Evolutionary conservation across 2,329 filamentous ascomycete genomes (phyloP), one percentile per base, ranked within the genome.

Genomic region (Arthroderma sp.): DNA sequence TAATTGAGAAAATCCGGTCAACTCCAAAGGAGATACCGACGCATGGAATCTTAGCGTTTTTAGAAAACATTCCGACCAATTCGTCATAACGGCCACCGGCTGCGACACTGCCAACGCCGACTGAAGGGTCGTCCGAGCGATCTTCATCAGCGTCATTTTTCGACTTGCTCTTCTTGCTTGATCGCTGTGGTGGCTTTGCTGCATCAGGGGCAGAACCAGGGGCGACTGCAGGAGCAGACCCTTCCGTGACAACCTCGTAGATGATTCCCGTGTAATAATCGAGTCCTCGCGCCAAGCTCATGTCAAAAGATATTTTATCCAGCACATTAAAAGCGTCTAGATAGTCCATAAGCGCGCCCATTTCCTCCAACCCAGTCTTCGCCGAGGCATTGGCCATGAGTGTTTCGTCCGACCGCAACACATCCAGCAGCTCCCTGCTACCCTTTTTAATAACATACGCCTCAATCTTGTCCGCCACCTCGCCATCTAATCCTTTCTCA

Each of bases 11-110:
- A 58, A 96, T 95, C 55, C 89, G 82, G 65, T 96, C 89, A 40
- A 95, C 86, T 45, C 89, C 89, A 59, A 96, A 95, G 1, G 88
- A 94, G 54, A 94, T 84, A 50, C 85, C 85, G 4, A 91, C 83
- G 54, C 85, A 89, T n/a, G 86, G 89, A 45, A 95, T 86, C 60
- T 88, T 80, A 22, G 71, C 76, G 68, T 88, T 89, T 56, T 82
- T 82, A 45, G 78, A 81, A 70, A 94, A 95, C 86, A 94, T 94
- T 66, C 84, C 84, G 4, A 95, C 89, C 3, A 95, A 75, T 59
- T 91, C 82, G 65, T 95, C 89, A 64, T 95, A 95, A 49, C 88
- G 82, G 38, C 87, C 86, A 58, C 87, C 88, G 3, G 87, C 88
- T 38, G 87, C 88, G 40, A 94, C 81, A 60, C 83, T 89, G 51